These are phyloP conservation scores for Allium sativum DNA, from an alignment of 106 monocot genomes.

Conservation along the genomic window DNA sequence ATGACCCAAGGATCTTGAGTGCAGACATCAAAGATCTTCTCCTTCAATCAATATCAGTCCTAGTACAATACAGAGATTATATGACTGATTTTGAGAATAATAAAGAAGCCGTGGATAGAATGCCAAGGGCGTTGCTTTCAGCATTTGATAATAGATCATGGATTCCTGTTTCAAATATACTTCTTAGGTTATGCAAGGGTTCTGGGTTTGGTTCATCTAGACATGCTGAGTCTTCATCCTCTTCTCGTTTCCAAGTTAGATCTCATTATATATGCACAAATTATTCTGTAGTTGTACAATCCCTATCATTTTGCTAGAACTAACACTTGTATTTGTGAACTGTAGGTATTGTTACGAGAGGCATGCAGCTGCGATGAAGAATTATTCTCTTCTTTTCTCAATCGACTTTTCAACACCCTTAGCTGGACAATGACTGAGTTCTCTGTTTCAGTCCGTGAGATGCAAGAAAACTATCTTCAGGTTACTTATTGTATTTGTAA, in stretches of 20 bases:
- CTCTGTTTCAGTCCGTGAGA: slow-evolving; percentile 85
- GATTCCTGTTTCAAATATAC: slow-evolving; percentile 88
- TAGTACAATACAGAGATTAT: slow-evolving; percentile 81
- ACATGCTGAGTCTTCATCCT: slow-evolving; percentile 67
- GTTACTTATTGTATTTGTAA: slow-evolving; percentile 17
- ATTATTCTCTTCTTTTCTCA: slow-evolving; percentile 82
- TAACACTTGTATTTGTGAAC: slow-evolving; percentile 8
- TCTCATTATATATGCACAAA: background rate
- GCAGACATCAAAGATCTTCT: slow-evolving; percentile 85
- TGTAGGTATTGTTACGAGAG: slow-evolving; percentile 68
- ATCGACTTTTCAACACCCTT: slow-evolving; percentile 92
- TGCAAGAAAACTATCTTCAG: slow-evolving; percentile 75
- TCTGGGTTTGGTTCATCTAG: slow-evolving; percentile 87
- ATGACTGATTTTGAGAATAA: slow-evolving; percentile 76
- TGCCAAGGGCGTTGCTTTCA: slow-evolving; percentile 66
- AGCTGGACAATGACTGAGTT: slow-evolving; percentile 99
- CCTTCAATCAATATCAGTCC: slow-evolving; percentile 81
- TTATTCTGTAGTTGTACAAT: background rate
- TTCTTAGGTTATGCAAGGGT: slow-evolving; percentile 68
- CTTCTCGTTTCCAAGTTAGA: slow-evolving; percentile 73
- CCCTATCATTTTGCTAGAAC: background rate
- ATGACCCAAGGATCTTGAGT: slow-evolving; percentile 75
- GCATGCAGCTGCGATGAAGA: slow-evolving; percentile 59
- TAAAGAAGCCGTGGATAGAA: slow-evolving; percentile 56
- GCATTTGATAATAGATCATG: slow-evolving; percentile 95